phyloP scores from a whole-genome alignment of 805 yeast species.

The Schwanniomyces pseudopolymorphus region DNA sequence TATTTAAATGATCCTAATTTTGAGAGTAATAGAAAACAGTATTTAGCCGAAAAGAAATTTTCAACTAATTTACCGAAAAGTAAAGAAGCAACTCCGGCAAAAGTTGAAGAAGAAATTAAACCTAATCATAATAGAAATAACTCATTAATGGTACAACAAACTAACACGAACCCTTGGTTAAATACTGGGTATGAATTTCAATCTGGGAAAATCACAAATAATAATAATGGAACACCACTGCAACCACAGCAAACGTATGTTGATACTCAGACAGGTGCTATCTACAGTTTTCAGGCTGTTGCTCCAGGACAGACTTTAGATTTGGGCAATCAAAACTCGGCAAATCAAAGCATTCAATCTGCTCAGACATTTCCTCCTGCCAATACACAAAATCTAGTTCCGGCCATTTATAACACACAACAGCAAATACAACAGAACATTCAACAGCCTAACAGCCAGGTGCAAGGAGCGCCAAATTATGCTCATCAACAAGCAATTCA shows the following conservation, averaged over 20 bases:
- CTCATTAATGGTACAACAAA: conserved; percentile 37
- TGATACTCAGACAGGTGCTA: background rate
- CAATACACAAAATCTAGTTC: background rate
- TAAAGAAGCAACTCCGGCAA: background rate
- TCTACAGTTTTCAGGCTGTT: conserved; percentile 4
- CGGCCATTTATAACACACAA: conserved; percentile 7
- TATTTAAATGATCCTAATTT: conserved; percentile 85
- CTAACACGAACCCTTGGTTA: conserved; percentile 43
- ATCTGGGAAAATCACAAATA: background rate
- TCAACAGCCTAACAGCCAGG: conserved; percentile 9
- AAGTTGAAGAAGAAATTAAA: background rate
- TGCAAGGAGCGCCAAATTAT: conserved; percentile 6
- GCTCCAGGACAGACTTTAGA: conserved; percentile 9
- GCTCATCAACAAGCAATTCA: conserved; percentile 12
- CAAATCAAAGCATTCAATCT: conserved; percentile 7
- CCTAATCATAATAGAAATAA: conserved; percentile 14
- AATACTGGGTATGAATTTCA: conserved; percentile 1
- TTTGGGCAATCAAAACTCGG: conserved; percentile 8
- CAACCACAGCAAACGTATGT: background rate
- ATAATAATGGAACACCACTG: background rate
- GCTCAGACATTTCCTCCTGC: conserved; percentile 5
- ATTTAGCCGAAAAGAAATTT: conserved; percentile 57
- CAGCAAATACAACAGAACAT: conserved; percentile 11
- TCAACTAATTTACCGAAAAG: conserved; percentile 1
- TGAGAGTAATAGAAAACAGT: conserved; percentile 76